These are phyloP conservation scores for Tetracentron sinense DNA, from an alignment of 164 flowering plant genomes.

Conservation along the genomic window DNA sequence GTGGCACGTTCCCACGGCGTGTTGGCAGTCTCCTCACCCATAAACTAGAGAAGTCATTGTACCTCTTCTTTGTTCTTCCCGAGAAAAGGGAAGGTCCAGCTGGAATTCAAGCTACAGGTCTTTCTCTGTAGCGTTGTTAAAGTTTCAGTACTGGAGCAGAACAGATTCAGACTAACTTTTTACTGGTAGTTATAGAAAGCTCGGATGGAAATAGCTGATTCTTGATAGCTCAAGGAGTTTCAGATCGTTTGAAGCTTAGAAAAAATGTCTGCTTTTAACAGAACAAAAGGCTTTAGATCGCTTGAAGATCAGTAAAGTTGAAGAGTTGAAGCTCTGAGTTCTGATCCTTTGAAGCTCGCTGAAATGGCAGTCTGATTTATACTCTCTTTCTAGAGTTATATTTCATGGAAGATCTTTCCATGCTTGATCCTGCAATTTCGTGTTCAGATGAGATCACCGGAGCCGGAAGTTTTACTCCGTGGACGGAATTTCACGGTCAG, in stretches of 20 bases:
- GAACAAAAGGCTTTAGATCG: too few species aligned
- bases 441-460: neutral
- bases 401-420: slow-evolving; percentile 15
- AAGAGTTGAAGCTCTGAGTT: neutral
- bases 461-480: neutral
- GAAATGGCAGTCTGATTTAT: neutral
- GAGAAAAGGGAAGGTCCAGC: too few species aligned
- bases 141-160: too few species aligned
- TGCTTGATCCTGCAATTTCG: slow-evolving; percentile 7
- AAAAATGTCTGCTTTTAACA: too few species aligned
- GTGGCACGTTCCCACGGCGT: too few species aligned
- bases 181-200: neutral
- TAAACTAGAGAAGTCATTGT: too few species aligned
- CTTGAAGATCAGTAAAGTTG: neutral
- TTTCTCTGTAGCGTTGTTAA: too few species aligned
- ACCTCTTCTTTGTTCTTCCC: too few species aligned
- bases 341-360: neutral
- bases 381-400: neutral
- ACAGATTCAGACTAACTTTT: neutral
- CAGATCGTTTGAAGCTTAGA: too few species aligned
- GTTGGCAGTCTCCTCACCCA: too few species aligned
- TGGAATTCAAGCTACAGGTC: too few species aligned
- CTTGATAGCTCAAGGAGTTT: neutral
- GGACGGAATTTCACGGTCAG: slow-evolving; percentile 7
- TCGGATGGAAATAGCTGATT: too few species aligned